phyloP scores from a whole-genome alignment of 2,329 filamentous ascomycete genomes.

The Raffaelea arxii region DNA sequence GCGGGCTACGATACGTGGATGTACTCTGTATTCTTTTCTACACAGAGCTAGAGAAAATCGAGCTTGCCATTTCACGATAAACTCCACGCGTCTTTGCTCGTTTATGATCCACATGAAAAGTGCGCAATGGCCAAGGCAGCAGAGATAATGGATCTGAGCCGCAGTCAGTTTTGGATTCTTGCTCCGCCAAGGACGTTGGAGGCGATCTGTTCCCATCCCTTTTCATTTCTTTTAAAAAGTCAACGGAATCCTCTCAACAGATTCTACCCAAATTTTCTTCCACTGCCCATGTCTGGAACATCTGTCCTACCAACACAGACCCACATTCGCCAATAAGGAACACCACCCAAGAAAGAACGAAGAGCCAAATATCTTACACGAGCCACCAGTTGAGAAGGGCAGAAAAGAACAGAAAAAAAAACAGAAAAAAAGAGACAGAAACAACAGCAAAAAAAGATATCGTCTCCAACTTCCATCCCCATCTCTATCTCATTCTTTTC shows the following conservation, averaged over 20 bases:
- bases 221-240: not conserved
- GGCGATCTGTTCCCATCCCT: not conserved
- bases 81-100: not conserved
- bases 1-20: too few species aligned
- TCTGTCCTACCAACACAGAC: too few species aligned
- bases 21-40: too few species aligned
- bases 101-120: not conserved
- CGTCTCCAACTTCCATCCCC: not conserved
- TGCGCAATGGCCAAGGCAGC: not conserved
- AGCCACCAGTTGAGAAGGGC: too few species aligned
- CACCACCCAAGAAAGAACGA: too few species aligned
- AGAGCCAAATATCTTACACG: too few species aligned
- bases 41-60: too few species aligned
- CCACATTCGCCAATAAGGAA: too few species aligned
- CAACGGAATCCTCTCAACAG: not conserved
- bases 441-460: not conserved
- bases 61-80: too few species aligned
- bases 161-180: not conserved
- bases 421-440: not conserved
- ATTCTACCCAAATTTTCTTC: not conserved
- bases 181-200: not conserved
- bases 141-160: not conserved
- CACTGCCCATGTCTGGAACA: too few species aligned
- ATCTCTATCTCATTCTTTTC: not conserved
- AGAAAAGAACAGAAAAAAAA: too few species aligned